A percentile compares a stretch with the other conserved stretches of the same genome.
phyloP scores from a whole-genome alignment of 2,329 filamentous ascomycete genomes.

The Fusarium newnesense region DNA sequence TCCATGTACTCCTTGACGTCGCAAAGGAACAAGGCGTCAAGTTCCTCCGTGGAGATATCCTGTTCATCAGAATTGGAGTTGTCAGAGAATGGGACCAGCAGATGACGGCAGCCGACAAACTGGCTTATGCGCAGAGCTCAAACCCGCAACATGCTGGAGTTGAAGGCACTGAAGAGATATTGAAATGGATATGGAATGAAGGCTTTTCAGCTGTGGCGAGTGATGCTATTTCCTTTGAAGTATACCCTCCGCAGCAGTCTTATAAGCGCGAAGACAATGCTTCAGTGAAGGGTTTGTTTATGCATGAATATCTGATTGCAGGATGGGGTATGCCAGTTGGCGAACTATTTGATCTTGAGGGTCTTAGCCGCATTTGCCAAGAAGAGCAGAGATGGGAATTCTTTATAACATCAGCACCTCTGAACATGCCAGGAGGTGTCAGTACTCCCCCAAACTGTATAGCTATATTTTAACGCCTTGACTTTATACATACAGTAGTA shows the following conservation, averaged over 20 bases:
- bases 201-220: conserved; percentile 1
- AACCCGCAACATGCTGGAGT: conserved; percentile 2
- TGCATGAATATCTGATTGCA: conserved; percentile 3
- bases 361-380: not conserved
- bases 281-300: not conserved
- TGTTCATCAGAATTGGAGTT: not conserved
- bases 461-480: not conserved
- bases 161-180: conserved; percentile 2
- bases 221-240: not conserved
- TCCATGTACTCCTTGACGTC: not conserved
- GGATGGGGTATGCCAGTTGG: conserved; percentile 2
- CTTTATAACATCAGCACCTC: not conserved
- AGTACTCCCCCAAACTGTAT: conserved; percentile 6
- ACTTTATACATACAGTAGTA: rapidly evolving
- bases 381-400: conserved; percentile 8
- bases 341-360: not conserved
- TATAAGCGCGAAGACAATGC: not conserved
- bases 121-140: not conserved
- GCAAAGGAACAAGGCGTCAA: not conserved
- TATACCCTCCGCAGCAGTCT: not conserved
- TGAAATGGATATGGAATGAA: conserved; percentile 6
- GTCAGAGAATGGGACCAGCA: not conserved
- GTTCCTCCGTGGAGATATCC: not conserved
- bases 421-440: conserved; percentile 4
- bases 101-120: not conserved